These are phyloP conservation scores for Cryphonectria nitschkei DNA, from an alignment of 2,329 filamentous ascomycete genomes.

Conservation along the genomic window DNA sequence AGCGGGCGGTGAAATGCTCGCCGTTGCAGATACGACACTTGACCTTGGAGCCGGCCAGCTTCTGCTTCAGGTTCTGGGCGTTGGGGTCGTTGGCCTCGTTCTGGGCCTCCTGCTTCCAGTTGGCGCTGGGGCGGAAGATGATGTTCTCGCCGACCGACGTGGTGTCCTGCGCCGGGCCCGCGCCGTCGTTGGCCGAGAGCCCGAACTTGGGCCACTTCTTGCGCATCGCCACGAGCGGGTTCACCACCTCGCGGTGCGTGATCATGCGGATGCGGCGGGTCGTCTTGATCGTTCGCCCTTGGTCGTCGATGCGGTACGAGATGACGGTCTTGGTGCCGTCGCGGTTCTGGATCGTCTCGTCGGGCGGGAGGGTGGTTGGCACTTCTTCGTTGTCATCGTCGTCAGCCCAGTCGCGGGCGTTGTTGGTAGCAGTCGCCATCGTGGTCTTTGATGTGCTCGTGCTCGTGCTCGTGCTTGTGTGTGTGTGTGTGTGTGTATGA, in stretches of 20 bases:
- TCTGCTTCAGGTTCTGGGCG: constrained; percentile 75
- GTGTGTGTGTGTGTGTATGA: background rate
- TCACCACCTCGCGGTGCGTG: constrained; percentile 89
- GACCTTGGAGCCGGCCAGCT: constrained; percentile 98
- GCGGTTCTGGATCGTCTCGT: constrained; percentile 93
- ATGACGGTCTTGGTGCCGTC: constrained; percentile 97
- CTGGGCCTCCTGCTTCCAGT: constrained; percentile 91
- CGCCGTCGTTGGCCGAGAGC: constrained; percentile 78
- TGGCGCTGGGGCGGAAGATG: constrained; percentile 88
- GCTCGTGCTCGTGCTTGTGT: background rate
- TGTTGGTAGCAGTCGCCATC: constrained; percentile 8
- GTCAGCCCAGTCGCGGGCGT: constrained; percentile 81
- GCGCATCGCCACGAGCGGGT: constrained; percentile 94
- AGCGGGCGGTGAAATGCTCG: constrained; percentile 98
- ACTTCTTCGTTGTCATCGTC: constrained; percentile 80
- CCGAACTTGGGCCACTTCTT: constrained; percentile 95
- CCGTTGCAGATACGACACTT: constrained; percentile 99
- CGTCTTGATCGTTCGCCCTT: constrained; percentile 95
- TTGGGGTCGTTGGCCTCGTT: constrained; percentile 74
- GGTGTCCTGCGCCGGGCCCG: constrained; percentile 84
- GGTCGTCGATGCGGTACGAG: constrained; percentile 87
- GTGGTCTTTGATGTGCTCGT: background rate
- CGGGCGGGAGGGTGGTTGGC: constrained; percentile 70
- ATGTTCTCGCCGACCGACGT: constrained; percentile 98
- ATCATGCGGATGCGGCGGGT: constrained; percentile 94